phyloP scores from a whole-genome alignment of 306 rosid species.

The Fagus crenata region DNA sequence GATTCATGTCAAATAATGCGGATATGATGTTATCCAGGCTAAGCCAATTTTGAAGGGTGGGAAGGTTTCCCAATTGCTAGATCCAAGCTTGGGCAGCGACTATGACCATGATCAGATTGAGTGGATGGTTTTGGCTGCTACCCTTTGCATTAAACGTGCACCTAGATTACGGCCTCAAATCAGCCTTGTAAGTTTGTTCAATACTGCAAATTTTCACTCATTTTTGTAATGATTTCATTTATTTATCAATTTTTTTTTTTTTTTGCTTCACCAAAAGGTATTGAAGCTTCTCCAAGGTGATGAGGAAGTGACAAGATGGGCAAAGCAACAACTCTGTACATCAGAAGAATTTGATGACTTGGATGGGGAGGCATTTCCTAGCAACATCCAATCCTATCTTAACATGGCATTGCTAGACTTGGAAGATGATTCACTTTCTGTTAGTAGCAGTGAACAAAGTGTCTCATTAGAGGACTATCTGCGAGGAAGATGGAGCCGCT shows the following conservation, averaged over 20 bases:
- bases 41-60: slow-evolving; percentile 67
- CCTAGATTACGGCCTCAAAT: slow-evolving; percentile 73
- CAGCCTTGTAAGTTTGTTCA: slow-evolving; percentile 52
- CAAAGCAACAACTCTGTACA: slow-evolving; percentile 57
- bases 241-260: slow-evolving; percentile 14
- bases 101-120: slow-evolving; percentile 56
- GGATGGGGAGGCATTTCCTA: slow-evolving; percentile 55
- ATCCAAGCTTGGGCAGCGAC: slow-evolving; percentile 59
- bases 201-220: not conserved
- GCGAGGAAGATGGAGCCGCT: slow-evolving; percentile 31
- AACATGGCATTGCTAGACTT: slow-evolving; percentile 72
- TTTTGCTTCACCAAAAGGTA: slow-evolving; percentile 44
- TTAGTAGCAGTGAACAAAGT: slow-evolving; percentile 62
- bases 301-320: slow-evolving; percentile 71
- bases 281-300: slow-evolving; percentile 82
- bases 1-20: slow-evolving; percentile 22
- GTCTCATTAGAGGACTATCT: slow-evolving; percentile 83
- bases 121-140: slow-evolving; percentile 79
- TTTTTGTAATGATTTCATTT: not conserved
- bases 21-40: slow-evolving; percentile 57
- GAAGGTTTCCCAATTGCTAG: slow-evolving; percentile 65
- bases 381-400: slow-evolving; percentile 78
- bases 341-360: slow-evolving; percentile 47
- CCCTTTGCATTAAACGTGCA: slow-evolving; percentile 71
- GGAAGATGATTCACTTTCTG: slow-evolving; percentile 69